Base-by-base conservation (phyloP, 805 yeast species). In the Starmerella roubikii region DNA sequence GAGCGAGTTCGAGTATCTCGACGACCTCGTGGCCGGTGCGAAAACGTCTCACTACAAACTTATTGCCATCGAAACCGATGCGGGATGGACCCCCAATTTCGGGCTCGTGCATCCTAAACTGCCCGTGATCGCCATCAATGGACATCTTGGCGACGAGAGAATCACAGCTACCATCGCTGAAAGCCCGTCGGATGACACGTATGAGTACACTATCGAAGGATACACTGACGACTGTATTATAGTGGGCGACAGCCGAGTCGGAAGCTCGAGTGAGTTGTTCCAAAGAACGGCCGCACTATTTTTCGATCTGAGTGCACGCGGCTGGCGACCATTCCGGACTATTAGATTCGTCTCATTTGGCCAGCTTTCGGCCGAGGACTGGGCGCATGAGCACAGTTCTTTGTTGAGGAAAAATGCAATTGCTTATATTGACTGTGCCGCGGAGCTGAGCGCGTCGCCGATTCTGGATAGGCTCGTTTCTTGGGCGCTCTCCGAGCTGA, bases 291-390 rank as follows among this genome's bases (percentile, higher is more conserved):
- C 40, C 12, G 13, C 20, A 6, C 25, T 35, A 6, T 38, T 38
- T 11, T 15, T 24, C 3, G 16, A 16, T 1, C 30, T 47, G 19
- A 3, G 9, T 15, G 8, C 25, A 4, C 20, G 27, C 4, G 43
- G 46, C 17, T 47, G 46, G 46, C 18, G 20, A n/a, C 50, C 50
- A 7, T 20, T 33, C 18, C 26, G 50, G 12, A 35, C 42, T 4
- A 22, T 47, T 15, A 21, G 26, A 3, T 42, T 47, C 15, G 43
- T 47, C n/a, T 45, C 46, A 10, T 37, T 37, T 13, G 36, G 40
- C 11, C 32, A 13, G 5, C 30, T 16, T 32, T 20, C 40, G 4
- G 43, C 40, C 4, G 20, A 18, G 13, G 4, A 11, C n/a, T 40
- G 42, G 43, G 37, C 44, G 3, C 15, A 17, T 4, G 20, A 24